These are phyloP conservation scores for Fusarium veterinarium DNA, from an alignment of 2,329 filamentous ascomycete genomes.

Conservation along the genomic window DNA sequence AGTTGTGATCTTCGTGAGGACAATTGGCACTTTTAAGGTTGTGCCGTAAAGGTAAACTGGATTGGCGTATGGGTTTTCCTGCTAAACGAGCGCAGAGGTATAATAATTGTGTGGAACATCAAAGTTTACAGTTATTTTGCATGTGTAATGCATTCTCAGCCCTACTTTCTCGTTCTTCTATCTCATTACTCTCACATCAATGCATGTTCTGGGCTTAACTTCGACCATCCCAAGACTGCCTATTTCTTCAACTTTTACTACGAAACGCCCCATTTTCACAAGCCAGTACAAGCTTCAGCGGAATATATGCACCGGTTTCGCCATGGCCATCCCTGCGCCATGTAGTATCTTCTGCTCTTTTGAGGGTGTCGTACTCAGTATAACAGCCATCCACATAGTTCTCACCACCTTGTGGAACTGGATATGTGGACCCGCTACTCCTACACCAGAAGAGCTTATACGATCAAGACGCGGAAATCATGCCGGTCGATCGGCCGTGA, in stretches of 20 bases:
- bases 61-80: not conserved
- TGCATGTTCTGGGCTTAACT: not conserved
- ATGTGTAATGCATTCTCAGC: not conserved
- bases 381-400: not conserved
- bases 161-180: not conserved
- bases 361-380: not conserved
- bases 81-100: not conserved
- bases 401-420: not conserved
- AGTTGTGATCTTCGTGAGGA: conserved; percentile 5
- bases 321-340: not conserved
- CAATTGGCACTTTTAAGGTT: not conserved
- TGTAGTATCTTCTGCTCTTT: not conserved
- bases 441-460: not conserved
- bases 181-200: not conserved
- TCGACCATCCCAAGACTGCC: not conserved
- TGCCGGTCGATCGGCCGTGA: not conserved
- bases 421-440: not conserved
- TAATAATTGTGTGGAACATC: not conserved
- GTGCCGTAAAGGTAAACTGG: not conserved
- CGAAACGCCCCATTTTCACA: not conserved
- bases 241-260: not conserved
- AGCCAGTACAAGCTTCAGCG: not conserved
- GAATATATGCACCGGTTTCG: not conserved
- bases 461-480: not conserved
- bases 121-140: not conserved